Percentiles rank a stretch among this genome's conserved stretches.
Evolutionary conservation across 2,329 filamentous ascomycete genomes (phyloP).

Genomic region (Cladosporium sp.): DNA sequence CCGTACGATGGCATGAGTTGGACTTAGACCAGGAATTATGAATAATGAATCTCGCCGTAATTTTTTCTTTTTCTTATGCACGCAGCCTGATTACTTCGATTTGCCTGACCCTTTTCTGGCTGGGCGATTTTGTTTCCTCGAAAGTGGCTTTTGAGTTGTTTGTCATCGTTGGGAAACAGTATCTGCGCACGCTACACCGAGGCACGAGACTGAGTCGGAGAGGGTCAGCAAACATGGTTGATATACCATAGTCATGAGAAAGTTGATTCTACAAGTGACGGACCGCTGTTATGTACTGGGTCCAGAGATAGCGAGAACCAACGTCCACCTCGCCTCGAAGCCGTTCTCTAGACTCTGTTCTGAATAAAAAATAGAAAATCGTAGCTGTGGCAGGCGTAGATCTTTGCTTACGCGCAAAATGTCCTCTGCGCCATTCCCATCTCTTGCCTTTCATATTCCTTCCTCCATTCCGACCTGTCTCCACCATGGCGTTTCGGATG

Average conservation of each 20-base stretch:
- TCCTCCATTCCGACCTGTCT: slow-evolving; percentile 52
- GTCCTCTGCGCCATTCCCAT: not conserved
- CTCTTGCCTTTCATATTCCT: slow-evolving; percentile 37
- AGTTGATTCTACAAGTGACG: slow-evolving; percentile 11
- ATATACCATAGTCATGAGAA: not conserved
- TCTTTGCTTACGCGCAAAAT: not conserved
- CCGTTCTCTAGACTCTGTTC: not conserved
- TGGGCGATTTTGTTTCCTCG: not conserved
- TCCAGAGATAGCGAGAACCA: not conserved
- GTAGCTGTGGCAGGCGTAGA: not conserved
- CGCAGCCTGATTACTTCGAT: not conserved
- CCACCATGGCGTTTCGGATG: slow-evolving; percentile 44
- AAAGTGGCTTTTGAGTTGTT: not conserved
- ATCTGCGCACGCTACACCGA: too few relatives aligned
- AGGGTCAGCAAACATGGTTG: too few relatives aligned
- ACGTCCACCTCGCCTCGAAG: not conserved
- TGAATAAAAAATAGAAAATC: not conserved
- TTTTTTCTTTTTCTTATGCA: not conserved
- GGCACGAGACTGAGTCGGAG: not conserved
- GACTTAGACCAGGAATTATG: not conserved
- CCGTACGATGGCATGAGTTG: not conserved
- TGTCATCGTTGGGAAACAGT: not conserved
- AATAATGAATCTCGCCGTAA: not conserved
- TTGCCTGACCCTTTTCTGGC: not conserved
- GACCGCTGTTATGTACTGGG: slow-evolving; percentile 7